Conservation (phyloP, 225 moss, liverwort and hornwort genomes). For the Pseudisothecium myosuroides region DNA sequence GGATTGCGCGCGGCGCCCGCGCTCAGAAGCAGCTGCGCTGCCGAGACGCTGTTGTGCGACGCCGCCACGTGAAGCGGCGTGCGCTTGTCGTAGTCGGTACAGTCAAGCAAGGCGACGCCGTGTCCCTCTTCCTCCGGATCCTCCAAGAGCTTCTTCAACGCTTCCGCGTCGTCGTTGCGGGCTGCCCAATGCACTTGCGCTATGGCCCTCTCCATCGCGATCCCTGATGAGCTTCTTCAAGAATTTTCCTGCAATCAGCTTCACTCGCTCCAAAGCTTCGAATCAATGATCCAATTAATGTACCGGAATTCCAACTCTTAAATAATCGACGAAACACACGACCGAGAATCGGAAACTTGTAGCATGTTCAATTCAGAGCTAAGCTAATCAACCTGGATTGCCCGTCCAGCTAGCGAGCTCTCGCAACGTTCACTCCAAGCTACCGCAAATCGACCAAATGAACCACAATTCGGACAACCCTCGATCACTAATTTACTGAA, state of each 20-base stretch:
- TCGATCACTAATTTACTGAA: neutral
- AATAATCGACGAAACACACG: neutral
- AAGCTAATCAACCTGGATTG: neutral
- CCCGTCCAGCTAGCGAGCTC: neutral
- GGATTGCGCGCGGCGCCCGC: conserved; percentile 21
- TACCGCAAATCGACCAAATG: neutral
- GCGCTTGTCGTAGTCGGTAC: conserved; percentile 32
- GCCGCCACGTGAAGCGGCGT: conserved; percentile 53
- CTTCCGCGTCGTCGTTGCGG: conserved; percentile 18
- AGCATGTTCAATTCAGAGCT: neutral
- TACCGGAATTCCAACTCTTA: neutral
- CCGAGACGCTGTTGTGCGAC: conserved; percentile 16
- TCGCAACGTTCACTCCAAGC: neutral
- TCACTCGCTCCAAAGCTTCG: neutral
- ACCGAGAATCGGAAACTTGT: neutral
- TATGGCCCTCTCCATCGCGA: conserved; percentile 12
- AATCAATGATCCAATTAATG: neutral
- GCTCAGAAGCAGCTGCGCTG: conserved; percentile 21
- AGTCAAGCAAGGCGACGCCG: conserved; percentile 6
- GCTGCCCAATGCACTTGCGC: conserved; percentile 36
- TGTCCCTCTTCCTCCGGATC: neutral
- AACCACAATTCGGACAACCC: neutral
- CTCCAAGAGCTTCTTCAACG: conserved; percentile 6
- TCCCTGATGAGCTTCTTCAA: neutral
- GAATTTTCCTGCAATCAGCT: neutral